Evolutionary conservation across 345 rosid genomes (phyloP), one percentile per base, ranked within the genome.

Genomic region (Eucalyptus leucophloia): DNA sequence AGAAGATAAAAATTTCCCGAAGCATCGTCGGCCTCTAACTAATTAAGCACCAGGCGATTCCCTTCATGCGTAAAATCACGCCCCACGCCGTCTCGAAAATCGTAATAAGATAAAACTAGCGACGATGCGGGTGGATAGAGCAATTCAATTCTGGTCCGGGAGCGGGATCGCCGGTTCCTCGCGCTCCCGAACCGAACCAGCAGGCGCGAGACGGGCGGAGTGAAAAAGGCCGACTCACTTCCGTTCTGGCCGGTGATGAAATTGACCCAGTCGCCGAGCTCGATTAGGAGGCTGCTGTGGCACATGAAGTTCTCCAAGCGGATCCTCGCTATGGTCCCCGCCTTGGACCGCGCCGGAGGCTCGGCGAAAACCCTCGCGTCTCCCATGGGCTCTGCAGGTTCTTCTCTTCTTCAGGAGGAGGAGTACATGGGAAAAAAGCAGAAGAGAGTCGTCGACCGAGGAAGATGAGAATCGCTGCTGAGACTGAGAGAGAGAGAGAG

Each of bases 171-270:
- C 45, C 83, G 23, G 83, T 21, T 19, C 83, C 15, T 37, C 23
- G 83, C 12, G 45, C 44, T 37, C 45, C 47, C 45, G 50, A 65
- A 23, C 7, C 30, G 89, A 50, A 60, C 65, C 12, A 28, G 28
- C 4, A 28, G 37, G 60, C 42, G 69, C 53, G 89, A 5, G 60
- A 49, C 37, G 30, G 13, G 87, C 30, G 50, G 67, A 72, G 72
- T 51, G 19, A 7, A 51, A 65, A 90, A 87, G 45, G 82, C 87
- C 30, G 49, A 87, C 95, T 77, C 91, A 98, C 99, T 98, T 93
- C 99, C 99, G 88, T 97, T 98, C 91, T 96, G 99, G 54, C 99
- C 99, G 77, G 99, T 96, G 92, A 98, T 93, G 94, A 98, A 98
- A 94, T 98, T 98, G 80, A 97, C 97, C 95, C 95, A 95, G 86